Conservation (phyloP, 768 basidiomycete genomes). For the Boletus rex-veris region DNA sequence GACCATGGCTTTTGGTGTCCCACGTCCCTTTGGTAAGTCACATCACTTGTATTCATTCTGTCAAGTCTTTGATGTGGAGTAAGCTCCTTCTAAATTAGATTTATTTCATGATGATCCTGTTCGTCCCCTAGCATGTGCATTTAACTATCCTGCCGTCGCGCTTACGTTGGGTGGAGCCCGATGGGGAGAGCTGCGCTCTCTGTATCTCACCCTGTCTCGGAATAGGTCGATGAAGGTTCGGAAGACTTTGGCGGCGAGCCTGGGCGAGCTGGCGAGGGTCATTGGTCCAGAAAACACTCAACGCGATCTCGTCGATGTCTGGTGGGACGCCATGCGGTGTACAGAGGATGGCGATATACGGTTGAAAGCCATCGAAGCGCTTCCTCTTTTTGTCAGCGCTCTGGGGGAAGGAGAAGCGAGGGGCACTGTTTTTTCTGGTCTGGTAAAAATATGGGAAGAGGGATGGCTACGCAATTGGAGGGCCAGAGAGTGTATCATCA, state of each 20-base stretch:
- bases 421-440: slow-evolving; percentile 41
- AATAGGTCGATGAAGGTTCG: slow-evolving; percentile 62
- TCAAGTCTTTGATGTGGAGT: slow-evolving; percentile 3
- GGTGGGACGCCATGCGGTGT: slow-evolving; percentile 54
- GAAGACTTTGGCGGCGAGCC: slow-evolving; percentile 78
- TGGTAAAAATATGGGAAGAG: slow-evolving; percentile 56
- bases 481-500: slow-evolving; percentile 68
- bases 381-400: slow-evolving; percentile 53
- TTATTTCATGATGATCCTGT: slow-evolving; percentile 62
- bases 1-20: slow-evolving; percentile 9
- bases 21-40: slow-evolving; percentile 18
- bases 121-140: slow-evolving; percentile 76
- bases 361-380: slow-evolving; percentile 64
- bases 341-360: slow-evolving; percentile 67
- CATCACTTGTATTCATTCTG: neutral
- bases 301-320: slow-evolving; percentile 68
- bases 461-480: slow-evolving; percentile 71
- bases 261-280: slow-evolving; percentile 87
- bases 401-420: slow-evolving; percentile 48
- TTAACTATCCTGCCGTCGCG: slow-evolving; percentile 89
- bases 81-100: slow-evolving; percentile 34
- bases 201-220: slow-evolving; percentile 65
- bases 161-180: slow-evolving; percentile 72
- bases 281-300: slow-evolving; percentile 68
- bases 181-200: slow-evolving; percentile 70